Percentiles rank a stretch among this genome's conserved stretches.
phyloP scores from a whole-genome alignment of 2,329 filamentous ascomycete genomes.

The Albophoma yamanashiensis region DNA sequence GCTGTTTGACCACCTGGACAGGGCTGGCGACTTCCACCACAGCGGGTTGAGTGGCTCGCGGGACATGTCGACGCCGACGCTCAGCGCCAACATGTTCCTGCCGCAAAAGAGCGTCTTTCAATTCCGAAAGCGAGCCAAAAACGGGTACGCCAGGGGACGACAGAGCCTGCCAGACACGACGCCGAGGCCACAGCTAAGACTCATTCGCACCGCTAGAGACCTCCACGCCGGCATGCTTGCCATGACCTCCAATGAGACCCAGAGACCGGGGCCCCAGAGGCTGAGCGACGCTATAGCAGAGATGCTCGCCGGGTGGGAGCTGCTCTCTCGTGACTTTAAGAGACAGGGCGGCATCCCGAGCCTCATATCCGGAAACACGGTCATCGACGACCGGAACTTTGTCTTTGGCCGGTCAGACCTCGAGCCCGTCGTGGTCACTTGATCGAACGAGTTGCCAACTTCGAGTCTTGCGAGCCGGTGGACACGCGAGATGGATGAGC shows the following conservation, averaged over 20 bases:
- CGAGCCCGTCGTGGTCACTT: not conserved
- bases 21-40: conserved; percentile 35
- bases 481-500: not conserved
- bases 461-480: not conserved
- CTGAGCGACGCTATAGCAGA: conserved; percentile 13
- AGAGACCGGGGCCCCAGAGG: not conserved
- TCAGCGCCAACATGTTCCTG: conserved; percentile 42
- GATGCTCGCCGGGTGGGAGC: conserved; percentile 24
- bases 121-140: conserved; percentile 26
- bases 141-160: conserved; percentile 4
- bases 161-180: conserved; percentile 14
- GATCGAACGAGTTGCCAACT: not conserved
- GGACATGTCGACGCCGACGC: conserved; percentile 40
- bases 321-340: conserved; percentile 24
- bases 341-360: conserved; percentile 22
- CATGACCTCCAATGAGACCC: too few relatives aligned
- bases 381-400: conserved; percentile 27
- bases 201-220: not conserved
- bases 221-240: not conserved
- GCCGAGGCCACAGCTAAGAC: conserved; percentile 10
- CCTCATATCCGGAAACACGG: conserved; percentile 26
- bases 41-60: conserved; percentile 33
- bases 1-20: conserved; percentile 40
- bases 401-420: conserved; percentile 4
- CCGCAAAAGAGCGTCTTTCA: conserved; percentile 39